Evolutionary conservation across 805 yeast genomes (phyloP).

Genomic region (Hanseniaspora jakobsenii): DNA sequence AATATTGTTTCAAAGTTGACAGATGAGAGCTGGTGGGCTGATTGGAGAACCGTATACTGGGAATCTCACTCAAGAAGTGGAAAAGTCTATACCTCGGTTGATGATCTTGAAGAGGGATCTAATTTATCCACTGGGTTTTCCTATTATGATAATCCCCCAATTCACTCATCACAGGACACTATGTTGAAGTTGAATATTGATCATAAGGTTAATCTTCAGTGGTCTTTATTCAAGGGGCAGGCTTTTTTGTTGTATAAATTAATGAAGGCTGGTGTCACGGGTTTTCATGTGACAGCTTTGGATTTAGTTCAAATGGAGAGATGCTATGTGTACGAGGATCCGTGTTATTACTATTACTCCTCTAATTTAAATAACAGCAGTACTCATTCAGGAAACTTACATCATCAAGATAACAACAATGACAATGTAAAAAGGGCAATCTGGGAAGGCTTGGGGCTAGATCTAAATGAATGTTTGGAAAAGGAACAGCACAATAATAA

Average conservation of each 20-base stretch:
- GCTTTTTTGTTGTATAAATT: conserved; percentile 33
- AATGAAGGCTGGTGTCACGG: conserved; percentile 7
- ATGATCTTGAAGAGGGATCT: too few relatives aligned
- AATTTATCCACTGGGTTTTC: background rate
- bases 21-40: conserved; percentile 61
- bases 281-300: background rate
- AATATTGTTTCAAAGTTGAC: conserved; percentile 50
- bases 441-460: conserved; percentile 14
- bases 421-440: conserved; percentile 3
- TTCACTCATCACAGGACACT: conserved; percentile 41
- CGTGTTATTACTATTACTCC: conserved; percentile 7
- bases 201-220: conserved; percentile 36
- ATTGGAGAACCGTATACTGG: conserved; percentile 25
- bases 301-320: conserved; percentile 15
- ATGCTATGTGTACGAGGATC: conserved; percentile 14
- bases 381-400: background rate
- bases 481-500: background rate
- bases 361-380: too few relatives aligned
- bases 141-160: conserved; percentile 32
- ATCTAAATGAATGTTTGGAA: background rate
- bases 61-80: conserved; percentile 13
- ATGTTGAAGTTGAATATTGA: conserved; percentile 59
- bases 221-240: conserved; percentile 65
- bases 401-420: background rate
- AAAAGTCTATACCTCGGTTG: background rate